Evolutionary conservation across 768 basidiomycete species (phyloP).

Genomic region (Russula foetens): DNA sequence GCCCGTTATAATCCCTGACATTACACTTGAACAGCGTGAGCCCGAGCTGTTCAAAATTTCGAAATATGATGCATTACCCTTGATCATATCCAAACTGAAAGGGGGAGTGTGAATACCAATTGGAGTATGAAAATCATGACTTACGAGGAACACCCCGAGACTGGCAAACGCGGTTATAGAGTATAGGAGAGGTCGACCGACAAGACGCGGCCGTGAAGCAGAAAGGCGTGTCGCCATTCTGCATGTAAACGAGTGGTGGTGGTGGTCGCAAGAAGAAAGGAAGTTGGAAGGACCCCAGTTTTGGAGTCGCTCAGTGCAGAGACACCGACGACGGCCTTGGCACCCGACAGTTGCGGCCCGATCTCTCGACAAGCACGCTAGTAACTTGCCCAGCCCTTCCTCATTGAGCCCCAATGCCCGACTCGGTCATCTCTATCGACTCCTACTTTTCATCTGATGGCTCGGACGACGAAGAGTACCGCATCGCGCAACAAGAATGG

Average conservation of each 20-base stretch:
- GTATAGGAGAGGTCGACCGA: conserved; percentile 72
- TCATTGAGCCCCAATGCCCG: conserved; percentile 41
- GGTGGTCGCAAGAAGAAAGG: neutral
- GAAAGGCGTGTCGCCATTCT: conserved; percentile 38
- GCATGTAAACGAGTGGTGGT: conserved; percentile 32
- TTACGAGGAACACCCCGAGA: conserved; percentile 77
- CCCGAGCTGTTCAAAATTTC: conserved; percentile 11
- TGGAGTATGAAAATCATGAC: conserved; percentile 24
- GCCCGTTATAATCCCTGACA: conserved; percentile 88
- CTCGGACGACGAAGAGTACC: conserved; percentile 66
- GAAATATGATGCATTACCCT: conserved; percentile 42
- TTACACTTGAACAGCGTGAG: conserved; percentile 45
- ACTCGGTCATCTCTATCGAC: conserved; percentile 55
- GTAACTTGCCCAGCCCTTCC: too few relatives aligned
- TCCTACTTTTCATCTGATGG: conserved; percentile 36
- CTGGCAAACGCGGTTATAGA: conserved; percentile 75
- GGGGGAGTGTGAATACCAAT: conserved; percentile 6
- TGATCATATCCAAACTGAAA: conserved; percentile 79
- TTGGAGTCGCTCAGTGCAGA: neutral
- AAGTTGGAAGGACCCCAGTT: conserved; percentile 1
- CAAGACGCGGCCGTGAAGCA: conserved; percentile 44
- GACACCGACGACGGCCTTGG: too few relatives aligned
- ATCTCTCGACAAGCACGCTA: too few relatives aligned
- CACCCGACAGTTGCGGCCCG: too few relatives aligned
- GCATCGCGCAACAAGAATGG: conserved; percentile 84